Evolutionary conservation across 192 early-diverging fungal genomes (phyloP).

Genomic region (Backusella morwellensis): DNA sequence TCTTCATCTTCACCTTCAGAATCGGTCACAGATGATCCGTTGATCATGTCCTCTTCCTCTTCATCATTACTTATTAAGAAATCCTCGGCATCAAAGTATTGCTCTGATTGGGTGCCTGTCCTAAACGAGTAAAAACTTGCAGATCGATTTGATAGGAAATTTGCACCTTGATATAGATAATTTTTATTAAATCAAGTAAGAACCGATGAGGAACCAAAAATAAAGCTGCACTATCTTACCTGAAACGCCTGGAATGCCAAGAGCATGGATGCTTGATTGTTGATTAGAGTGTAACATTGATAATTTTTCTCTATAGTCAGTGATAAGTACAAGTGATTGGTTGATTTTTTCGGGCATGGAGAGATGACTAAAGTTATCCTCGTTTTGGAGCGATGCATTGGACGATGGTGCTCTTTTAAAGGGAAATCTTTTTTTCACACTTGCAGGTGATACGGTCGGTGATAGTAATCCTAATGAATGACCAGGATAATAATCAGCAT

Average conservation of each 20-base stretch:
- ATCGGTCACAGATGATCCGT: slow-evolving; percentile 16
- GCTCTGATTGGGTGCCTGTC: slow-evolving; percentile 33
- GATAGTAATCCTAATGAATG: not conserved
- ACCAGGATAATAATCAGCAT: not conserved
- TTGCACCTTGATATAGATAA: not conserved
- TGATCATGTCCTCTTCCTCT: not conserved
- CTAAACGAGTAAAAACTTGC: not conserved
- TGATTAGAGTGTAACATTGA: not conserved
- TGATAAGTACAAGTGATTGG: not conserved
- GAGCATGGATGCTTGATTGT: not conserved
- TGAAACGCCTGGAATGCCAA: not conserved
- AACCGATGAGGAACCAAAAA: not conserved
- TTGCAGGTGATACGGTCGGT: slow-evolving; percentile 1
- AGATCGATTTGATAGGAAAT: slow-evolving; percentile 1
- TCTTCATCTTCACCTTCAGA: slow-evolving; percentile 3
- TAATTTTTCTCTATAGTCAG: not conserved
- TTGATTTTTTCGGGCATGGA: not conserved
- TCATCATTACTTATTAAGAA: slow-evolving; percentile 46
- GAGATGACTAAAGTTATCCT: not conserved
- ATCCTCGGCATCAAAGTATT: slow-evolving; percentile 75
- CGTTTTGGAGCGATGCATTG: not conserved
- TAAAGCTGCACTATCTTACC: not conserved
- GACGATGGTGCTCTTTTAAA: not conserved
- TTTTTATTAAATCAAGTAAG: no score
- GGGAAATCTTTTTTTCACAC: slow-evolving; percentile 5